Conservation (phyloP, 441 rosid species). For the Populus hybrid region DNA sequence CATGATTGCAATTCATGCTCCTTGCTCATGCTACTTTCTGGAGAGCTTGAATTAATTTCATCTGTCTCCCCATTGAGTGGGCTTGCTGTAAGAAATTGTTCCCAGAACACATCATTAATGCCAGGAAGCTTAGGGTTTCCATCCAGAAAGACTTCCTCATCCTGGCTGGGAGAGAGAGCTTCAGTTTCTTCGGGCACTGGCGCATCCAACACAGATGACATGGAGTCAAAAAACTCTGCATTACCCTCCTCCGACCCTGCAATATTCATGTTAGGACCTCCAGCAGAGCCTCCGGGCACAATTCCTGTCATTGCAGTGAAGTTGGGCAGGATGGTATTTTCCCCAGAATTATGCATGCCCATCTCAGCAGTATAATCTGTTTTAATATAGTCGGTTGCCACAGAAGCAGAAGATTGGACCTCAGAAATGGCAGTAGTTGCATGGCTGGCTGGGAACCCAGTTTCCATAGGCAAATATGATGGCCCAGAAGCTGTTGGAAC, state of each 20-base stretch:
- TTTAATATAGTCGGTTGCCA: slow-evolving; percentile 13
- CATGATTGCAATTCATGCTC: slow-evolving; percentile 31
- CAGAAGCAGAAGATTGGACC: slow-evolving; percentile 26
- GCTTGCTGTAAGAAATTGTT: slow-evolving; percentile 50
- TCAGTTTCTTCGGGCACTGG: slow-evolving; percentile 47
- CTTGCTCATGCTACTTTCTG: slow-evolving; percentile 20
- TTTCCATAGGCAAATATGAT: slow-evolving; percentile 39
- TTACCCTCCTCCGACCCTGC: slow-evolving; percentile 29
- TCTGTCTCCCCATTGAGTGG: slow-evolving; percentile 52
- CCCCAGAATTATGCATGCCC: slow-evolving; percentile 23
- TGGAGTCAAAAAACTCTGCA: slow-evolving; percentile 35
- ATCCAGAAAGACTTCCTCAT: slow-evolving; percentile 35
- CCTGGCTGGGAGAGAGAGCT: slow-evolving; percentile 38
- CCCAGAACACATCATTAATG: slow-evolving; percentile 51
- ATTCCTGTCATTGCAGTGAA: slow-evolving; percentile 28
- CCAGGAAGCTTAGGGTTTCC: slow-evolving; percentile 61
- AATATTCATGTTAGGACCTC: slow-evolving; percentile 34
- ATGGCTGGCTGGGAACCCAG: slow-evolving; percentile 55
- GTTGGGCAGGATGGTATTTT: slow-evolving; percentile 24
- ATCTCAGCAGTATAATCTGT: slow-evolving; percentile 20
- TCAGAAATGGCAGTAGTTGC: slow-evolving; percentile 37
- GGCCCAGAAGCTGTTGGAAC: slow-evolving; percentile 45
- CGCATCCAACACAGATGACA: slow-evolving; percentile 33
- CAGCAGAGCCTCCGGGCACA: slow-evolving; percentile 38
- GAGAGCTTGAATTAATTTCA: slow-evolving; percentile 44